Evolutionary conservation across 495 filamentous ascomycete genomes (phyloP), one percentile per base, ranked within the genome.

Genomic region (Aspergillus nidulans): DNA sequence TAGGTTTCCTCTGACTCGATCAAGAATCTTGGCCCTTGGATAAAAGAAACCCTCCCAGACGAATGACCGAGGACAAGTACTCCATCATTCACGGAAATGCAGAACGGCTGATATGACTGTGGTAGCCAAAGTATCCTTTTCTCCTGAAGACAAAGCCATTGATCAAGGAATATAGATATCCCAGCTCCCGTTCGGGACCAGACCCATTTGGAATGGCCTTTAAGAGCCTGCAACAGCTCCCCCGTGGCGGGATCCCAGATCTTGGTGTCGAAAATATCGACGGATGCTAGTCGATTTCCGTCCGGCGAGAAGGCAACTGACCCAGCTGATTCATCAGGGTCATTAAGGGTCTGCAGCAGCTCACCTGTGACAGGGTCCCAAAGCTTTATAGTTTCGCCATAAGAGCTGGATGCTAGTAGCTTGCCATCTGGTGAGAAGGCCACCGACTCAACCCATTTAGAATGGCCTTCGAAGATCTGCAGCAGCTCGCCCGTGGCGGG

Each of bases 241-340:
- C 40, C 25, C 3, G 41, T 46, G 4, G 13, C 28, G 5, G 28
- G 8, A 23, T 48, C 25, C 45, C 45, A 48, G n/a, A 70, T 0
- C 25, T 58, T 49, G 10, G 67, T 32, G 42, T 69, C 67, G 23
- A 24, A 8, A 5, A 49, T 59, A n/a, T n/a, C n/a, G 20, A 28
- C 53, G 25, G 59, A 61, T 12, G 52, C 43, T 21, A 46, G 21
- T 26, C 16, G 24, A 5, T 53, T 12, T n/a, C 43, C 16, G 40
- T 48, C 21, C 0, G 40, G 26, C n/a, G 52, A 55, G 21, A 55
- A 55, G 28, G 52, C 19, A 1, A 55, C 18, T 9, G 24, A 54
- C 6, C 5, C 4, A 16, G 48, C n/a, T 1, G 18, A 18, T 15
- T 18, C 25, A 5, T 21, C 21, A 44, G 21, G 40, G 18, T 25